Conservation (phyloP, 371 early-diverging fungal species). For the Paramicrosporidium saccamoebae region DNA sequence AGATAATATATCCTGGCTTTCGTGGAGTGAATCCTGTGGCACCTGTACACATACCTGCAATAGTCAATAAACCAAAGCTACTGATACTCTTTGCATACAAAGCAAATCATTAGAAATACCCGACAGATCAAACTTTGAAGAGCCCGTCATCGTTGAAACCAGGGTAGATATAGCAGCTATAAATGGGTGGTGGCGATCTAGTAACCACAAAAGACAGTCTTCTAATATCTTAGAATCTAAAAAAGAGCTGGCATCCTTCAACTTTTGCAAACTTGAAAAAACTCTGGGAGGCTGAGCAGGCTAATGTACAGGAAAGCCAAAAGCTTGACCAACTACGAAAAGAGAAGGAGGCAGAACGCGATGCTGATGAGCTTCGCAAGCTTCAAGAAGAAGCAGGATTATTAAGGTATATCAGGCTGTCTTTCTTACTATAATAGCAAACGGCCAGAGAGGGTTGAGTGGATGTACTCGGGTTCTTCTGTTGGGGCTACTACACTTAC, state of each 20-base stretch:
- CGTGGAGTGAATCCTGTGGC: no score
- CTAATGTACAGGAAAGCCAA: constrained; percentile 41
- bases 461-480: constrained; percentile 68
- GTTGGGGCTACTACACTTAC: constrained; percentile 10
- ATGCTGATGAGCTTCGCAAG: constrained; percentile 38
- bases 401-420: not conserved
- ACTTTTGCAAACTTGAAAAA: constrained; percentile 59
- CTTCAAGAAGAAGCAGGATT: constrained; percentile 49
- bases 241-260: constrained; percentile 87
- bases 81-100: no score
- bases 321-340: constrained; percentile 60
- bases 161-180: no score
- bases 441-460: constrained; percentile 40
- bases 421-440: constrained; percentile 9
- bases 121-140: no score
- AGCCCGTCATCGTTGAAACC: no score
- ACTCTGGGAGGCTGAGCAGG: constrained; percentile 61
- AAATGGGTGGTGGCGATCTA: no score
- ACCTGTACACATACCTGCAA: no score
- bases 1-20: no score
- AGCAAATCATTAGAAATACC: no score
- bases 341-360: constrained; percentile 61
- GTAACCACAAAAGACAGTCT: no score
- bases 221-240: no score
- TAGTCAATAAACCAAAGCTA: no score